A percentile compares a stretch with the other conserved stretches of the same genome.
Conservation (phyloP, 208 protist species). For the Herpetomonas tarakana region DNA sequence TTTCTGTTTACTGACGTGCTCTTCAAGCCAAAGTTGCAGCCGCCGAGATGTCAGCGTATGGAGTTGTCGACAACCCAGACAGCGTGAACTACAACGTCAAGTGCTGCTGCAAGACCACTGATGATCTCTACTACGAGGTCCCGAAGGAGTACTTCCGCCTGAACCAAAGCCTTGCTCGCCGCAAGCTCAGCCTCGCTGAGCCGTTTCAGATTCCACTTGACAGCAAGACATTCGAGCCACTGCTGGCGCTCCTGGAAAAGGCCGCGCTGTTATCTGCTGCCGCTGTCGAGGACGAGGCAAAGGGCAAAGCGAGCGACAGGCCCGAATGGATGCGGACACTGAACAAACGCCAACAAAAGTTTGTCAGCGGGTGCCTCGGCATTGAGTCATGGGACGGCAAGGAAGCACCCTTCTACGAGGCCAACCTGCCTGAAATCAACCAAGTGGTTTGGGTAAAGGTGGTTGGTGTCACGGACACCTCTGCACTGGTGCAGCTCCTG, state of each 20-base stretch:
- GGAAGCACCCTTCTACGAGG: conserved; percentile 68
- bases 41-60: conserved; percentile 51
- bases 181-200: conserved; percentile 58
- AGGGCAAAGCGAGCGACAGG: conserved; percentile 32
- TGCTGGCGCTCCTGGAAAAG: conserved; percentile 75
- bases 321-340: conserved; percentile 71
- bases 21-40: too few species aligned
- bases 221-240: conserved; percentile 38
- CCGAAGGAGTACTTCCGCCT: conserved; percentile 80
- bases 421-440: conserved; percentile 93
- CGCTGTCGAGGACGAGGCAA: conserved; percentile 52
- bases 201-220: conserved; percentile 68
- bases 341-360: conserved; percentile 79
- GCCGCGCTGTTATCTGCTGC: conserved; percentile 55
- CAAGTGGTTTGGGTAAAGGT: conserved; percentile 98
- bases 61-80: conserved; percentile 64
- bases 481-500: conserved; percentile 93
- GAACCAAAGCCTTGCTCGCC: conserved; percentile 47
- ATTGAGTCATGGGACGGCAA: conserved; percentile 78
- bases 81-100: conserved; percentile 77
- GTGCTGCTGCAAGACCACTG: conserved; percentile 77
- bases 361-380: conserved; percentile 65
- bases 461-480: conserved; percentile 90
- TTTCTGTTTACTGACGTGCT: too few species aligned
- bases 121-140: conserved; percentile 65